Conservation (phyloP, 352 stramenopile genomes). For the Phytopythium ostracodes region DNA sequence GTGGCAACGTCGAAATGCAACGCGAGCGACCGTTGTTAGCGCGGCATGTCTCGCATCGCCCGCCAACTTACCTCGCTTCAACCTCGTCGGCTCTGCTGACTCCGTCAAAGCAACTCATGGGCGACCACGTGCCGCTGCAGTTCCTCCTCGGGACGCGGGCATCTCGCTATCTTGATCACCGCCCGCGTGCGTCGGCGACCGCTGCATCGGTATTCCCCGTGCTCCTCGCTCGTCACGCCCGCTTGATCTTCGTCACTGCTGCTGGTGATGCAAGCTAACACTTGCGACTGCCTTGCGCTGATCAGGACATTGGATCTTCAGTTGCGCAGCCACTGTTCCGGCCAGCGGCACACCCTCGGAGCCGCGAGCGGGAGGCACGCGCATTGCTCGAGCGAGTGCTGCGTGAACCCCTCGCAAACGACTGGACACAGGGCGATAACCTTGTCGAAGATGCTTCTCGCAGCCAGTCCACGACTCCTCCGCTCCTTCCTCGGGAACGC, state of each 20-base stretch:
- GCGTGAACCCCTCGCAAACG: not conserved
- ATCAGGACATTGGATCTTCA: not conserved
- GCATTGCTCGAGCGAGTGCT: constrained; percentile 6
- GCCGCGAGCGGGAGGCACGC: constrained; percentile 17
- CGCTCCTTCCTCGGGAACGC: too few relatives aligned
- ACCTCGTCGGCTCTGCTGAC: too few relatives aligned
- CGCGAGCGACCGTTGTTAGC: not conserved
- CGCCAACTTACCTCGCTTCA: not conserved
- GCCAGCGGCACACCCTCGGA: constrained; percentile 9
- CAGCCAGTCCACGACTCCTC: not conserved
- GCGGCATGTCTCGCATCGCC: not conserved
- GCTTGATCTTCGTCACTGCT: not conserved
- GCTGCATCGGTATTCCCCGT: not conserved
- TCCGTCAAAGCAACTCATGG: constrained; percentile 17
- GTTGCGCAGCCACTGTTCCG: not conserved
- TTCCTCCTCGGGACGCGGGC: constrained; percentile 56
- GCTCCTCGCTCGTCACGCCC: too few relatives aligned
- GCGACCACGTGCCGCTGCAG: constrained; percentile 58
- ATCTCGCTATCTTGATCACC: constrained; percentile 27
- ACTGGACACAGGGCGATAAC: not conserved
- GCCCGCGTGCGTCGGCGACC: not conserved
- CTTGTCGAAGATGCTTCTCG: not conserved
- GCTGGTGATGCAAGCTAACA: not conserved
- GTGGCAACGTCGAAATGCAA: not conserved
- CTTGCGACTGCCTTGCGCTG: not conserved